Evolutionary conservation across 2,329 filamentous ascomycete genomes (phyloP).

Genomic region (Neoscytalidium dimidiatum): DNA sequence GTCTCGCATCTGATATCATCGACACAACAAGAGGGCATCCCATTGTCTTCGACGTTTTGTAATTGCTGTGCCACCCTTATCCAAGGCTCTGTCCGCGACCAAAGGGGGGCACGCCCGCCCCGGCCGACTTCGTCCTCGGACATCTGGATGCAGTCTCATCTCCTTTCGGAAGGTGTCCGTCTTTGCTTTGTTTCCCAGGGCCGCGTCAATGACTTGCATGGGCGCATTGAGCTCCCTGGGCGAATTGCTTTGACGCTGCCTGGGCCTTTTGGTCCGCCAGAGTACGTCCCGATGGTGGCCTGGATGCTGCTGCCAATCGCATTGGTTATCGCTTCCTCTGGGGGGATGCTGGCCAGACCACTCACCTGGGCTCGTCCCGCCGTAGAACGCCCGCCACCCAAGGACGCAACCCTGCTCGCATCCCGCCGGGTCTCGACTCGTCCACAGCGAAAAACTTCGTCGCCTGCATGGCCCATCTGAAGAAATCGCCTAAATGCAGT

Average conservation of each 20-base stretch:
- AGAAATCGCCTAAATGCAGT: neutral
- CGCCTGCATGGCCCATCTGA: neutral
- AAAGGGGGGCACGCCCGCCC: neutral
- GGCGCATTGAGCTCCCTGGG: neutral
- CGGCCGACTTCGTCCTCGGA: neutral
- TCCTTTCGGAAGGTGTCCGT: constrained; percentile 11
- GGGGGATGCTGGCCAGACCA: neutral
- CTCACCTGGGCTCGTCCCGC: neutral
- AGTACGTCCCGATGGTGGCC: neutral
- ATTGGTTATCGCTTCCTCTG: neutral
- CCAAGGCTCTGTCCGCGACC: neutral
- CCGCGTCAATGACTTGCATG: constrained; percentile 2
- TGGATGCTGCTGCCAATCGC: constrained; percentile 3
- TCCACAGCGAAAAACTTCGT: neutral
- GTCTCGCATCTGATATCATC: constrained; percentile 14
- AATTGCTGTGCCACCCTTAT: constrained; percentile 16
- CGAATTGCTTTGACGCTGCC: neutral
- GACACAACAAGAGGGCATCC: neutral
- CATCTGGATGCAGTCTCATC: neutral
- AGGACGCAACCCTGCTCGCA: neutral
- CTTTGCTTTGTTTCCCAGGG: constrained; percentile 4
- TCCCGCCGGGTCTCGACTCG: neutral
- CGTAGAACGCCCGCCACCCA: constrained; percentile 9
- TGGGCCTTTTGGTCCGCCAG: neutral
- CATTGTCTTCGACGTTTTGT: constrained; percentile 18